These are phyloP conservation scores for Ricinus communis DNA, from an alignment of 345 rosid species.

Conservation along the genomic window DNA sequence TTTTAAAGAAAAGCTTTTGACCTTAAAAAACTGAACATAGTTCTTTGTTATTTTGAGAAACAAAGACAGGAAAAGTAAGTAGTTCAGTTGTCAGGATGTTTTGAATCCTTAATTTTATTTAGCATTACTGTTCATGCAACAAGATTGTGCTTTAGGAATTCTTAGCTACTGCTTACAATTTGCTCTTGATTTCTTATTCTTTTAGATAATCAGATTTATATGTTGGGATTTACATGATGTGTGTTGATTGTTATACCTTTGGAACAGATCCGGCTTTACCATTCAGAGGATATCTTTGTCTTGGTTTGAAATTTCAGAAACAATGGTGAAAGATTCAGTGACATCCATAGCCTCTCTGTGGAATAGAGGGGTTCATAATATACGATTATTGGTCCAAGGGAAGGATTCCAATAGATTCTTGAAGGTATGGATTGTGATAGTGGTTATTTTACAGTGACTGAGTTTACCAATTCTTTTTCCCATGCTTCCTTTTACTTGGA, in stretches of 20 bases:
- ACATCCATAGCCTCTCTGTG: slow-evolving; percentile 43
- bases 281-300: slow-evolving; percentile 45
- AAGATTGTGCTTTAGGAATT: neutral
- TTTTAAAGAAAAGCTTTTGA: too few relatives aligned
- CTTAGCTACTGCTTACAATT: neutral
- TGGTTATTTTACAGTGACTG: slow-evolving; percentile 1
- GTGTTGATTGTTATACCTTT: slow-evolving; percentile 18
- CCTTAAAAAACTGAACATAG: neutral
- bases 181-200: neutral
- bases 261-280: slow-evolving; percentile 55
- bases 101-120: neutral
- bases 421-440: slow-evolving; percentile 41
- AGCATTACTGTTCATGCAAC: slow-evolving; percentile 8
- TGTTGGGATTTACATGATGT: slow-evolving; percentile 1
- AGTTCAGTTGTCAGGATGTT: neutral
- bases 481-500: neutral
- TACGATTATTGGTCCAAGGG: slow-evolving; percentile 55
- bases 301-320: slow-evolving; percentile 56
- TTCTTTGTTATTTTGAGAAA: neutral
- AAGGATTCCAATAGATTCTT: slow-evolving; percentile 64
- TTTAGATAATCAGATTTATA: neutral
- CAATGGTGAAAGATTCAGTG: slow-evolving; percentile 44
- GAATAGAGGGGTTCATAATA: slow-evolving; percentile 46
- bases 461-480: neutral
- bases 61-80: neutral